A percentile compares a stretch with the other conserved stretches of the same genome.
These are phyloP conservation scores for Hebeloma cylindrosporum DNA, from an alignment of 768 basidiomycete species.

Conservation along the genomic window DNA sequence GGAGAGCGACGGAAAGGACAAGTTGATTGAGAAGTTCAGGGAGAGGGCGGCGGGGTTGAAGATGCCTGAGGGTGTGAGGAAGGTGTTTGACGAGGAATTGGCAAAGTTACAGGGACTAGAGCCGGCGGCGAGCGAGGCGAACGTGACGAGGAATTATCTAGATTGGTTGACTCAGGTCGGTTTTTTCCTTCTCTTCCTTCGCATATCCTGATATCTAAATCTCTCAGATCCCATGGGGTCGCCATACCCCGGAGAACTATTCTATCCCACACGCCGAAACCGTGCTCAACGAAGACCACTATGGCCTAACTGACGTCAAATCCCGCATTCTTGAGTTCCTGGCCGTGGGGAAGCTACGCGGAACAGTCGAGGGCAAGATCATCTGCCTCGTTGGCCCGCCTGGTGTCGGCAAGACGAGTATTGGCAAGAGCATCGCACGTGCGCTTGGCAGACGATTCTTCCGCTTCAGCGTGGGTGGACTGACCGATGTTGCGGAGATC, in stretches of 20 bases:
- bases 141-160: conserved; percentile 91
- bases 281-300: conserved; percentile 94
- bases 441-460: conserved; percentile 92
- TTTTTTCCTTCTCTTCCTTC: conserved; percentile 4
- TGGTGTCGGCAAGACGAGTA: conserved; percentile 96
- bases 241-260: conserved; percentile 91
- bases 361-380: conserved; percentile 96
- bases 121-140: conserved; percentile 89
- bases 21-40: conserved; percentile 88
- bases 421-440: conserved; percentile 92
- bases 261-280: conserved; percentile 77
- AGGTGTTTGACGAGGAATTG: conserved; percentile 96
- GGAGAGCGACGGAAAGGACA: conserved; percentile 94
- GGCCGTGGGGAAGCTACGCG: conserved; percentile 91
- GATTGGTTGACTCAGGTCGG: conserved; percentile 86
- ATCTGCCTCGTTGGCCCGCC: conserved; percentile 96
- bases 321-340: conserved; percentile 94
- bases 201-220: no score
- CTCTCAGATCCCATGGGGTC: conserved; percentile 97
- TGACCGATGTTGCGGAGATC: conserved; percentile 98
- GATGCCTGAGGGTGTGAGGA: conserved; percentile 87
- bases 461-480: conserved; percentile 93
- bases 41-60: conserved; percentile 77
- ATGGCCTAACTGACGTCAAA: conserved; percentile 90
- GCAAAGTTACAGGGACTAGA: conserved; percentile 88